phyloP scores from a whole-genome alignment of 495 filamentous ascomycete genomes.

The Talaromyces proteolyticus region DNA sequence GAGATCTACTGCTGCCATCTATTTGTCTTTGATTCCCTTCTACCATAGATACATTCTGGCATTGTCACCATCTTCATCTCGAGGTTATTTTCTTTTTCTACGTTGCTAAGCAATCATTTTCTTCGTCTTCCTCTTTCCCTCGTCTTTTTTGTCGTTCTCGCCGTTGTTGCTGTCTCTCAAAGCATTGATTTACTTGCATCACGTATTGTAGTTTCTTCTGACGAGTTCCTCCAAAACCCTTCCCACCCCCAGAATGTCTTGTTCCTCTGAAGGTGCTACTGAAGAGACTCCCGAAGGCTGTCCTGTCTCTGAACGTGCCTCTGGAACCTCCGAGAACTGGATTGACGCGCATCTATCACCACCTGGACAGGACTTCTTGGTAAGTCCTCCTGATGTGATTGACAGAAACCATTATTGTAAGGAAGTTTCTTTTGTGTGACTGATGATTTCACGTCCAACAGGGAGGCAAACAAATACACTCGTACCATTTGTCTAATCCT shows the following conservation, averaged over 20 bases:
- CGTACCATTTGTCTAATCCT: conserved; percentile 23
- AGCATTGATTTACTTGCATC: neutral
- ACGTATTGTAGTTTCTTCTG: neutral
- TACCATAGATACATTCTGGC: conserved; percentile 13
- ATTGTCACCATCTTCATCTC: conserved; percentile 6
- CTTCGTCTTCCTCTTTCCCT: conserved; percentile 3
- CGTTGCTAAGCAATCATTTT: neutral
- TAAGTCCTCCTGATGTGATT: conserved; percentile 14
- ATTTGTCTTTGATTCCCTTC: conserved; percentile 12
- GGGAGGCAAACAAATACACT: conserved; percentile 23
- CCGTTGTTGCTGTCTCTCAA: neutral
- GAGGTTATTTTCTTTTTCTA: conserved; percentile 6
- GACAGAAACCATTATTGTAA: neutral
- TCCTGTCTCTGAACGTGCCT: conserved; percentile 14
- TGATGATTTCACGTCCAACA: conserved; percentile 5
- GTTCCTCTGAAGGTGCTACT: neutral
- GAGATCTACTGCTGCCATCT: conserved; percentile 7
- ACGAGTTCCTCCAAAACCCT: conserved; percentile 8
- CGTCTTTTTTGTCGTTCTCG: too few relatives aligned
- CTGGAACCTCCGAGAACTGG: neutral
- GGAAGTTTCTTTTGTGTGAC: neutral
- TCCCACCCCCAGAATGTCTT: conserved; percentile 9
- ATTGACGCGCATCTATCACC: conserved; percentile 12
- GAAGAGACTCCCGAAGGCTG: conserved; percentile 18
- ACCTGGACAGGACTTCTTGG: conserved; percentile 21